Evolutionary conservation across 352 stramenopile species (phyloP), one percentile per base, ranked within the genome.

Genomic region (Pythium sukuiense): DNA sequence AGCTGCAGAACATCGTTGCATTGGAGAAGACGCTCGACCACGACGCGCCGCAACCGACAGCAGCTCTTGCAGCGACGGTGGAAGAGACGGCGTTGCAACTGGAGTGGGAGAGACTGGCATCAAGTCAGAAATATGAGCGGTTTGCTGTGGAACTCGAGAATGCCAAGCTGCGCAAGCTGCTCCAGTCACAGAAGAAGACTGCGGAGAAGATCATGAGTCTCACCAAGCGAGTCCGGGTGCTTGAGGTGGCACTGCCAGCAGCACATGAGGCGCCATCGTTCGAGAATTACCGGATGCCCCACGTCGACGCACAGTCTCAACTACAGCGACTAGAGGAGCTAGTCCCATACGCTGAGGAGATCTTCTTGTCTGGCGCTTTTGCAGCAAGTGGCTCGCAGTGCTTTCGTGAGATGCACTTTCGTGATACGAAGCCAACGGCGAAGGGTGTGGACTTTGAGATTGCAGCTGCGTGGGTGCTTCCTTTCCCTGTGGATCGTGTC

Each of bases 91-190:
- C 52, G 41, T 39, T 67, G 29, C 29, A 41, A 6, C 24, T 39
- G 27, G 60, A 67, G 52, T 67, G 60, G 50, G 52, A 55, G 27
- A 55, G 45, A 14, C 54, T 67, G 60, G 41, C 60, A 20, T 13
- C 32, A 18, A 24, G 35, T 3, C 60, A 67, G 32, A 54, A 61
- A 18, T 37, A 39, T 2, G 32, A 61, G 60, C 60, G 60, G 3
- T 56, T 67, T 20, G 52, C 41, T 61, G 24, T 26, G 53, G n/a
- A n/a, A n/a, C n/a, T n/a, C n/a, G 61, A 68, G 55, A 68, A 68
- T 33, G 61, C 54, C 18, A 61, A 62, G 54, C 61, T 68, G 14
- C 43, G 48, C 2, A 20, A 57, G 45, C 43, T 68, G 7, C 14
- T 68, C 4, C 27, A 58, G 14, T 62, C 61, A n/a, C 61, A 68